Percentiles rank a stretch among this genome's conserved stretches.
Conservation (phyloP, 306 rosid species). For the Prunus fruticosa region DNA sequence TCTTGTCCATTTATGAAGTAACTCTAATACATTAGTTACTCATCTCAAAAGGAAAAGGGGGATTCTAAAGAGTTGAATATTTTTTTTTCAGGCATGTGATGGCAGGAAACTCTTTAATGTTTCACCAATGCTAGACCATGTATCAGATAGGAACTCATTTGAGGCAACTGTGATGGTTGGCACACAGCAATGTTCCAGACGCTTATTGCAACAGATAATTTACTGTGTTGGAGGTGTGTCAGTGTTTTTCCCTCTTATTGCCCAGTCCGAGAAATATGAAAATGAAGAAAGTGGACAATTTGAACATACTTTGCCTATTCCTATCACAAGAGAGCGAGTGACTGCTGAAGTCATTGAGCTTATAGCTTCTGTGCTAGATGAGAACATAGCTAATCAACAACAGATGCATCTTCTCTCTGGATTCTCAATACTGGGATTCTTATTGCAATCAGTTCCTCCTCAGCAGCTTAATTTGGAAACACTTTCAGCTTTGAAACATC, state of each 20-base stretch:
- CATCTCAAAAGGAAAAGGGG: neutral
- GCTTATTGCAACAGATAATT: constrained; percentile 85
- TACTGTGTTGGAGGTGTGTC: constrained; percentile 98
- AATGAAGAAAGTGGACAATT: constrained; percentile 46
- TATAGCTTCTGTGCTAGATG: constrained; percentile 87
- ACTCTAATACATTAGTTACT: neutral
- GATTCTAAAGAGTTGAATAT: constrained; percentile 4
- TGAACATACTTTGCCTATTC: constrained; percentile 37
- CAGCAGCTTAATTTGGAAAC: constrained; percentile 76
- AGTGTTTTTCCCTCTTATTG: constrained; percentile 88
- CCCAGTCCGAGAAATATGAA: constrained; percentile 63
- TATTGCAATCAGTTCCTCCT: constrained; percentile 88
- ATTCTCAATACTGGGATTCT: constrained; percentile 87
- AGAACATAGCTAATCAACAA: constrained; percentile 87
- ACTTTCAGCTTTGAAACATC: constrained; percentile 83
- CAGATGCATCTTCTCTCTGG: constrained; percentile 98
- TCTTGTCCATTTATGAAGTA: neutral
- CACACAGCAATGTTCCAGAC: constrained; percentile 89
- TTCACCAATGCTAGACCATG: constrained; percentile 64
- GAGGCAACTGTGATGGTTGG: constrained; percentile 84
- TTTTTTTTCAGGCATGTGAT: constrained; percentile 74
- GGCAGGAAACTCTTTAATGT: constrained; percentile 86
- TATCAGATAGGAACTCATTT: constrained; percentile 64
- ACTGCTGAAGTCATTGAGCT: constrained; percentile 83
- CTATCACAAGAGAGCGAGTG: constrained; percentile 50